Percentiles rank a stretch among this genome's conserved stretches.
phyloP scores from a whole-genome alignment of 1,139 yeast species.

The Martiniozyma asiatica region DNA sequence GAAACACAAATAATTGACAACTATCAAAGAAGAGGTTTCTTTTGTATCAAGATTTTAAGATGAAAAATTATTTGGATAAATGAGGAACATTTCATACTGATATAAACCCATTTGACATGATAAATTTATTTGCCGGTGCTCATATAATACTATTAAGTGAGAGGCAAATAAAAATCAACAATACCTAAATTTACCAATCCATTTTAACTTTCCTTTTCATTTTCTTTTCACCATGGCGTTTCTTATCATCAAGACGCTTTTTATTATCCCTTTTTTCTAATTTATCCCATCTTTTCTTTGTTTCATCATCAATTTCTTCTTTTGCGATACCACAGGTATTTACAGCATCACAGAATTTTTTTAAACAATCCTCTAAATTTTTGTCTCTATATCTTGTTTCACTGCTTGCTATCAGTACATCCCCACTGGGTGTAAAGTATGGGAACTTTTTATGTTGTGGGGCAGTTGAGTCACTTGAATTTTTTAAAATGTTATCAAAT shows the following conservation, averaged over 20 bases:
- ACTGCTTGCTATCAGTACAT: slow-evolving; percentile 14
- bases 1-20: too few species aligned
- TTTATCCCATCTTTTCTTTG: slow-evolving; percentile 15
- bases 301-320: slow-evolving; percentile 10
- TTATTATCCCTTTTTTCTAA: slow-evolving; percentile 13
- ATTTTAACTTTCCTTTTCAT: slow-evolving; percentile 13
- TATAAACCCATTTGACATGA: too few species aligned
- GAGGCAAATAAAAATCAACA: too few species aligned
- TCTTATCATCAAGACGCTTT: slow-evolving; percentile 14
- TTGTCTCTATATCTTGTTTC: slow-evolving; percentile 17
- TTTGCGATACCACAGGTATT: slow-evolving; percentile 13
- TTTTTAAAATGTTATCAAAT: slow-evolving; percentile 30
- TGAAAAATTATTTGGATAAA: too few species aligned
- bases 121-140: too few species aligned
- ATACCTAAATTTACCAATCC: too few species aligned
- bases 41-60: too few species aligned
- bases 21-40: too few species aligned
- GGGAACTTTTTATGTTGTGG: slow-evolving; percentile 14
- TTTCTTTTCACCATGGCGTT: too few species aligned
- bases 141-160: too few species aligned
- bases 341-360: slow-evolving; percentile 17
- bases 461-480: slow-evolving; percentile 12
- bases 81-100: too few species aligned
- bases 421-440: slow-evolving; percentile 18
- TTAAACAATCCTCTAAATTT: slow-evolving; percentile 17